Base-by-base conservation (phyloP, 2,329 filamentous ascomycete species). In the Colletotrichum camelliae region DNA sequence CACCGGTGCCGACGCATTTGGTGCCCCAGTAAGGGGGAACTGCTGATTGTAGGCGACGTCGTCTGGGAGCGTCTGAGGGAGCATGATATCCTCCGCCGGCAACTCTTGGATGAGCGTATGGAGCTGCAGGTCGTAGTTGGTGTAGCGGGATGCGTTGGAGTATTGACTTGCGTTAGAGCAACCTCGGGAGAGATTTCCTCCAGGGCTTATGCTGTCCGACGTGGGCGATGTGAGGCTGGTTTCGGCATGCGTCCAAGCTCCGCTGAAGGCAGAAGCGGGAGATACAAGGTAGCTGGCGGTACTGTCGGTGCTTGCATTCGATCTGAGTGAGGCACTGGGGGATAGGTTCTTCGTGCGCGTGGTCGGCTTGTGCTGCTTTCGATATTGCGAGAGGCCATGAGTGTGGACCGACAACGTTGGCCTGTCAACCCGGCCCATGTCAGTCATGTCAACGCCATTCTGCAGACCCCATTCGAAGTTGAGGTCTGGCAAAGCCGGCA, bases 241-340 rank as follows among this genome's bases (percentile, higher is more conserved):
- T 69, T 88, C 85, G 39, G 79, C 81, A 77, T 84, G 83, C 13
- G 86, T 85, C 83, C 88, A 89, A 15, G 80, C 79, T 7, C 80
- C 81, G 65, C 85, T 86, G 82, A 84, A 89, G 35, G 84, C 84
- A 10, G 89, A 90, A 48, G 87, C 81, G 12, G 89, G 87, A 8
- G 89, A 90, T 67, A 90, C 84, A 35, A 85, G 83, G 76, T 84
- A 83, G 80, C 85, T 84, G 71, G 83, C 80, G 62, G 82, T 83
- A 82, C 82, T 83, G 75, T 84, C 76, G 79, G 83, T 84, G 66
- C 81, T 85, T 13, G 85, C 82, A 7, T 84, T 89, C 8, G 88
- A 89, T 65, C 88, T 83, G 37, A 89, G 85, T 10, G 88, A 89
- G 7, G 86, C 86, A 79, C 87, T 89, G 1, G 87, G 88, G 4